A percentile compares a stretch with the other conserved stretches of the same genome.
phyloP scores from a whole-genome alignment of 805 yeast species.

The Starmerella vitae region DNA sequence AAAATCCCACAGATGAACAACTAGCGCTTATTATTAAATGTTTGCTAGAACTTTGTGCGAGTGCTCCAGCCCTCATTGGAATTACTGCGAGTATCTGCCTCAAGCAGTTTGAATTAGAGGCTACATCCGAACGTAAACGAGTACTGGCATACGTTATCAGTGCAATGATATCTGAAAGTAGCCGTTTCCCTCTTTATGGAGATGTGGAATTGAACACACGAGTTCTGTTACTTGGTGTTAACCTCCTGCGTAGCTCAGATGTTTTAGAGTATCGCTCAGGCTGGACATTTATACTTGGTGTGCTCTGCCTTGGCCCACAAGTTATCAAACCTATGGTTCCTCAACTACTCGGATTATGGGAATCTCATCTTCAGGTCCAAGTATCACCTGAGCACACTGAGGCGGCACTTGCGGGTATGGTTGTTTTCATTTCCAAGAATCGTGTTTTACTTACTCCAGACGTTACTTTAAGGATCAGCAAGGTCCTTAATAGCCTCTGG shows the following conservation, averaged over 20 bases:
- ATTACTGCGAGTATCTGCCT: conserved; percentile 12
- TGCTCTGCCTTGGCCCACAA: conserved; percentile 45
- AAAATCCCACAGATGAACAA: conserved; percentile 4
- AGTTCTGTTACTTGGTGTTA: conserved; percentile 7
- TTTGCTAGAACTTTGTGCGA: conserved; percentile 8
- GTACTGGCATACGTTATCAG: conserved; percentile 16
- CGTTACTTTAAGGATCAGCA: conserved; percentile 35
- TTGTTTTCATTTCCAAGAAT: conserved; percentile 35
- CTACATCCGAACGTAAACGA: neutral
- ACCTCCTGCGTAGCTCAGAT: conserved; percentile 6
- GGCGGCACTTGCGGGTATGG: conserved; percentile 44
- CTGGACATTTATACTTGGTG: conserved; percentile 53
- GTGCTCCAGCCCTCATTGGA: conserved; percentile 14
- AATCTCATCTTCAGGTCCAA: conserved; percentile 35
- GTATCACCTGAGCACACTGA: conserved; percentile 21
- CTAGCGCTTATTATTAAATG: conserved; percentile 7
- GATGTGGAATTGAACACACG: conserved; percentile 15
- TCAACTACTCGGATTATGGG: conserved; percentile 53
- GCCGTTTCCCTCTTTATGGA: conserved; percentile 12
- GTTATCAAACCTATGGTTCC: conserved; percentile 43
- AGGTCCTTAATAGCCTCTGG: conserved; percentile 35
- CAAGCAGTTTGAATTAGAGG: conserved; percentile 12
- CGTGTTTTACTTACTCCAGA: conserved; percentile 31
- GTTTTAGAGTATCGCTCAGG: conserved; percentile 24
- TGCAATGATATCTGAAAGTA: conserved; percentile 11